These are phyloP conservation scores for Galerina marginata DNA, from an alignment of 768 basidiomycete genomes.

Conservation along the genomic window DNA sequence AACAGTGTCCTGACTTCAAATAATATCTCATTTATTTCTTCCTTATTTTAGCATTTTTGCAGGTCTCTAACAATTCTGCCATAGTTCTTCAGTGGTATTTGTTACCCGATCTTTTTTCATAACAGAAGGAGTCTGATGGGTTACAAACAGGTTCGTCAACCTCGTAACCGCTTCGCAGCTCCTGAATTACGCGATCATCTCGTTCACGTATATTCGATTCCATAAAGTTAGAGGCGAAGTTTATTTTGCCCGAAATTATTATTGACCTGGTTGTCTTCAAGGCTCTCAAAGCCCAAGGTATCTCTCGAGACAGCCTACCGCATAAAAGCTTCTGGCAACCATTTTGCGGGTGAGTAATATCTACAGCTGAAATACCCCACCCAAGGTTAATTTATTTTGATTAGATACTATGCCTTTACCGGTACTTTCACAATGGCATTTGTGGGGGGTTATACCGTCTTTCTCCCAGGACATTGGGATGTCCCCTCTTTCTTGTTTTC, in stretches of 20 bases:
- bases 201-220: conserved; percentile 55
- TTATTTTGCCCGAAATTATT: background rate
- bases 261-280: conserved; percentile 17
- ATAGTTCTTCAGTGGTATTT: conserved; percentile 53
- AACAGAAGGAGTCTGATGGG: background rate
- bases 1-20: background rate
- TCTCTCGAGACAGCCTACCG: conserved; percentile 49
- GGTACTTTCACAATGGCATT: conserved; percentile 54
- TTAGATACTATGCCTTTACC: conserved; percentile 49
- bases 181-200: conserved; percentile 52
- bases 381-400: background rate
- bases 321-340: conserved; percentile 56
- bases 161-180: conserved; percentile 55
- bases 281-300: conserved; percentile 51
- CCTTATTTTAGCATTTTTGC: conserved; percentile 46
- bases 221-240: conserved; percentile 39
- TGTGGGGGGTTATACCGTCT: conserved; percentile 55
- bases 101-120: background rate
- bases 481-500: conserved; percentile 54
- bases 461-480: conserved; percentile 55
- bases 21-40: background rate
- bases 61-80: conserved; percentile 52
- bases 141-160: conserved; percentile 47
- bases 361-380: background rate
- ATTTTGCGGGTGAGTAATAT: conserved; percentile 46